Evolutionary conservation across 2,329 filamentous ascomycete species (phyloP).

Genomic region (Ramularia collo-cygni): DNA sequence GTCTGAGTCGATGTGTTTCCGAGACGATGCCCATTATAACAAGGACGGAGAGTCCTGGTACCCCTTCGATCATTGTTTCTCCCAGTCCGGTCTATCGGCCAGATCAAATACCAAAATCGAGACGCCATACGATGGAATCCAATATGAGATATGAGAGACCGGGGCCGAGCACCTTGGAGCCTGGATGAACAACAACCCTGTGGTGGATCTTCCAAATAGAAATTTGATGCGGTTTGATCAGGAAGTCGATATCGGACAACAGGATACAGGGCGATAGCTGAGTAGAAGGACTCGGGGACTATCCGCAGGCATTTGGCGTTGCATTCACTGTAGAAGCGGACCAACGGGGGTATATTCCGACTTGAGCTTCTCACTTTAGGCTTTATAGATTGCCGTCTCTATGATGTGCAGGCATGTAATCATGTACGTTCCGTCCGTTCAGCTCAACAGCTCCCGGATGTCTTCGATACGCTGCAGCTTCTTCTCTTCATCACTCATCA

Average conservation of each 20-base stretch:
- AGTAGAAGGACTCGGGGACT: too few relatives aligned
- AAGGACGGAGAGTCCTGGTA: neutral
- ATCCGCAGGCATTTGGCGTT: too few relatives aligned
- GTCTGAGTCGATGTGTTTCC: conserved; percentile 1
- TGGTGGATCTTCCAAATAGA: too few relatives aligned
- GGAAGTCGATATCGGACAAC: neutral
- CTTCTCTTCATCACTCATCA: conserved; percentile 94
- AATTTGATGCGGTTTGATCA: too few relatives aligned
- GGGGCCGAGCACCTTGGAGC: neutral
- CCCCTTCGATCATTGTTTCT: conserved; percentile 8
- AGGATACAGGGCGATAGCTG: neutral
- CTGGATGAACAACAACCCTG: neutral
- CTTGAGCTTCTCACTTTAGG: too few relatives aligned
- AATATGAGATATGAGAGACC: neutral
- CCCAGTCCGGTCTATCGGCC: conserved; percentile 38
- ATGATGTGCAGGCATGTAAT: neutral
- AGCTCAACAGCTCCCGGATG: conserved; percentile 80
- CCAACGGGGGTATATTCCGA: too few relatives aligned
- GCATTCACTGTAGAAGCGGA: too few relatives aligned
- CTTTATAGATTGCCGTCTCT: too few relatives aligned
- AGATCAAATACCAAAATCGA: neutral
- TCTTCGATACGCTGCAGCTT: conserved; percentile 85
- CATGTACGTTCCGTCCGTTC: conserved; percentile 1
- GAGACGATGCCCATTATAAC: neutral
- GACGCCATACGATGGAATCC: neutral